Conservation (phyloP, 2,329 filamentous ascomycete species). For the Fusarium ramigenum region DNA sequence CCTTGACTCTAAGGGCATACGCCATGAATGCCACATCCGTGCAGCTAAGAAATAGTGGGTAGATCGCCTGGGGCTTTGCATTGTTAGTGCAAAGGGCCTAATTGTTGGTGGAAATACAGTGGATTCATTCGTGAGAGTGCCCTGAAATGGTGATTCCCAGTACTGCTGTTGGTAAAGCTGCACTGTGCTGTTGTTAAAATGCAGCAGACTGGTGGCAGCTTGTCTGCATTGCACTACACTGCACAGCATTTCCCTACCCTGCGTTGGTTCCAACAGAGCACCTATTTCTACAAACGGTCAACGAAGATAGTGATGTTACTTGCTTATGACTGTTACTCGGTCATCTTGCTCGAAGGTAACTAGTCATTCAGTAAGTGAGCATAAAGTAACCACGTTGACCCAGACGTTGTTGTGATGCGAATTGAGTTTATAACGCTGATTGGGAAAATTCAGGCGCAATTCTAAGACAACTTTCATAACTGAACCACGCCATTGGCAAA, state of each 20-base stretch:
- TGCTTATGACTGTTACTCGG: not conserved
- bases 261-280: no score
- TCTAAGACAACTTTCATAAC: fast-evolving
- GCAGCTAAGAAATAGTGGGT: not conserved
- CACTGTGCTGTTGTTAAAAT: no score
- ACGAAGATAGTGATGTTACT: not conserved
- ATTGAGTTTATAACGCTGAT: no score
- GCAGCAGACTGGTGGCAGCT: no score
- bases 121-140: not conserved
- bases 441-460: fast-evolving
- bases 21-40: not conserved
- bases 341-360: not conserved
- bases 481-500: no score
- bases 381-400: no score
- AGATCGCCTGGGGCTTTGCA: not conserved
- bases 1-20: not conserved
- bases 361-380: not conserved
- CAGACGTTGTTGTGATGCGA: fast-evolving
- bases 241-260: not conserved
- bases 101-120: not conserved
- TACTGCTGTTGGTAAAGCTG: not conserved
- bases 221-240: no score
- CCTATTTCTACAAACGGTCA: not conserved
- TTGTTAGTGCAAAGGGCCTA: not conserved
- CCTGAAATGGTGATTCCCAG: not conserved